These are phyloP conservation scores for Sugiyamaella marilandica DNA, from an alignment of 805 yeast species.

Conservation along the genomic window DNA sequence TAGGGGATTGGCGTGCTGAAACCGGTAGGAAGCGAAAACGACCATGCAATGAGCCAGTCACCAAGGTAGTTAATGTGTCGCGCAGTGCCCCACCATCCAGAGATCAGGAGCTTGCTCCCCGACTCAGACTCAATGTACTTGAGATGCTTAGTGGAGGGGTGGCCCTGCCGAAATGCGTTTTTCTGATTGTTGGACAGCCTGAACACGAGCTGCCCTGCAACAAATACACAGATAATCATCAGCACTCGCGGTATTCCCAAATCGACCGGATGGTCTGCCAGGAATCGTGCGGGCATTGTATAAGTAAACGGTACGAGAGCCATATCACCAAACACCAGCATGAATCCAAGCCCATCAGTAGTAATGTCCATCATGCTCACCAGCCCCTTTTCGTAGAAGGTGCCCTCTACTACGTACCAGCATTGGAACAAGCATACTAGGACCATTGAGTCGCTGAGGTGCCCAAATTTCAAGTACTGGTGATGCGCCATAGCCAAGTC, in stretches of 20 bases:
- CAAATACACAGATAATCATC: constrained; percentile 45
- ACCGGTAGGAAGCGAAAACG: constrained; percentile 93
- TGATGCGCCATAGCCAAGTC: constrained; percentile 77
- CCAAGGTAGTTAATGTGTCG: constrained; percentile 96
- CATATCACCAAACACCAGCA: constrained; percentile 92
- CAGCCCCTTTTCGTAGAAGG: constrained; percentile 82
- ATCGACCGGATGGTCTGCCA: constrained; percentile 57
- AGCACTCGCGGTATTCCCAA: constrained; percentile 42
- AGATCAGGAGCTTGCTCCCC: constrained; percentile 74
- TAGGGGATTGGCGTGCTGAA: constrained; percentile 76
- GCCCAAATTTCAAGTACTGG: constrained; percentile 60
- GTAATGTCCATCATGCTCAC: constrained; percentile 94
- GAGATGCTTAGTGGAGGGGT: constrained; percentile 55
- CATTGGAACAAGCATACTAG: constrained; percentile 67
- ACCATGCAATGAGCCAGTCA: constrained; percentile 86
- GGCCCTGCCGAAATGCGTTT: constrained; percentile 74
- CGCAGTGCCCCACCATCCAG: constrained; percentile 94
- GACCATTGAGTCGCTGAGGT: constrained; percentile 64
- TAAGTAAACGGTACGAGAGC: constrained; percentile 91
- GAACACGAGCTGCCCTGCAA: constrained; percentile 75
- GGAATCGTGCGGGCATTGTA: constrained; percentile 76
- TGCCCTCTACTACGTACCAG: constrained; percentile 86
- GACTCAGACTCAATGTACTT: constrained; percentile 65
- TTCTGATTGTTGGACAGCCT: constrained; percentile 81
- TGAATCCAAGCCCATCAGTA: constrained; percentile 95